phyloP scores from a whole-genome alignment of 2,329 filamentous ascomycete genomes.

The Aspergillus piperis region DNA sequence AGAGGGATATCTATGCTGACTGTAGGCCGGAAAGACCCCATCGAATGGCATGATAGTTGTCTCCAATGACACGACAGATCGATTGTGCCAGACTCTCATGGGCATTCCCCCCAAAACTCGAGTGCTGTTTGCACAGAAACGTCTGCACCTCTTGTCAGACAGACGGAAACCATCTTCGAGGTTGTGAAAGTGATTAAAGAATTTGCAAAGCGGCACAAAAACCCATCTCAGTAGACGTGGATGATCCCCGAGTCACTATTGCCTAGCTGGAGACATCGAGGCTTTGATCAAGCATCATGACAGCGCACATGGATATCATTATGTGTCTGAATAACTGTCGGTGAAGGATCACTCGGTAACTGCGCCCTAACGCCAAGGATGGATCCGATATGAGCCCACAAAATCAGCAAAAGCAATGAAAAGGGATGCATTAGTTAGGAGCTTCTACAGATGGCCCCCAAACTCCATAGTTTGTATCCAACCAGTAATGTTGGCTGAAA shows the following conservation, averaged over 20 bases:
- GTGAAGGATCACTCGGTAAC: not conserved
- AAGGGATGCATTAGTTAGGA: not conserved
- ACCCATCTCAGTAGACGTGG: not conserved
- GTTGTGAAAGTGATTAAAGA: not conserved
- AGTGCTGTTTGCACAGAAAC: too few species aligned
- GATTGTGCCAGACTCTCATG: not conserved
- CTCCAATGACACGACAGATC: not conserved
- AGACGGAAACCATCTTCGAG: too few species aligned
- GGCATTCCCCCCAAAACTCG: too few species aligned
- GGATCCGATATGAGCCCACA: not conserved
- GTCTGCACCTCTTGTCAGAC: too few species aligned
- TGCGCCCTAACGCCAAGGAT: not conserved
- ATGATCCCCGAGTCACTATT: not conserved
- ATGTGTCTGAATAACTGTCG: not conserved
- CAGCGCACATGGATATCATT: not conserved
- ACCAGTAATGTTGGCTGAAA: constrained; percentile 34
- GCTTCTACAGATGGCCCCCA: not conserved
- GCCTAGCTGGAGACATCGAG: not conserved
- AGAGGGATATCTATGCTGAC: too few species aligned
- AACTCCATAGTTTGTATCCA: not conserved
- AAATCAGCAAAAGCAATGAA: not conserved
- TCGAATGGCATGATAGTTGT: not conserved
- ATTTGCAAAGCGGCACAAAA: too few species aligned
- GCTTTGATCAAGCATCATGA: not conserved
- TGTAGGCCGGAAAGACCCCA: not conserved